Percentiles rank a stretch among this genome's conserved stretches.
These are phyloP conservation scores for Poa annua DNA, from an alignment of 176 grass and related monocot genomes.

Conservation along the genomic window DNA sequence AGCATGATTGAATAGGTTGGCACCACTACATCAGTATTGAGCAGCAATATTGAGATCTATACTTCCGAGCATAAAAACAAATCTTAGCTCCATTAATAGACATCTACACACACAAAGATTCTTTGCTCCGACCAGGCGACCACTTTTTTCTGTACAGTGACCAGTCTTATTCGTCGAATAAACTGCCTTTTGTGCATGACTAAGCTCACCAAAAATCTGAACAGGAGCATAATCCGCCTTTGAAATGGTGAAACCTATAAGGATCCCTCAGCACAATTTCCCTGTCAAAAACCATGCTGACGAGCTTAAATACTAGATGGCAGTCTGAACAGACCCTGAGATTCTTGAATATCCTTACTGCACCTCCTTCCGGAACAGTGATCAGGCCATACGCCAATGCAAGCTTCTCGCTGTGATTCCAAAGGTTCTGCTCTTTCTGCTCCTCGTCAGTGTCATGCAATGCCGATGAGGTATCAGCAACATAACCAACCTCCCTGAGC, in stretches of 20 bases:
- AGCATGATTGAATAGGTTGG: background rate
- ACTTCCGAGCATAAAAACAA: background rate
- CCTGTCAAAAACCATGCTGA: slow-evolving; percentile 55
- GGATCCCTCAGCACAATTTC: slow-evolving; percentile 81
- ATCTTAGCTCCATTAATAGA: background rate
- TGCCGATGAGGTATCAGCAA: slow-evolving; percentile 68
- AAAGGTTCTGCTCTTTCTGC: slow-evolving; percentile 86
- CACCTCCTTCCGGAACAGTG: slow-evolving; percentile 51
- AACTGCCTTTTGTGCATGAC: background rate
- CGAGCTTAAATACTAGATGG: slow-evolving; percentile 90
- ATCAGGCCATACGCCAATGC: slow-evolving; percentile 73
- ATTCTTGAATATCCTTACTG: slow-evolving; percentile 85
- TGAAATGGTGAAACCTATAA: slow-evolving; percentile 89
- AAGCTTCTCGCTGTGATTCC: slow-evolving; percentile 90
- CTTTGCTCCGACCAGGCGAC: background rate
- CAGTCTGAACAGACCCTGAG: slow-evolving; percentile 85
- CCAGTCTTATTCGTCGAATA: background rate
- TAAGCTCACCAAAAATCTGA: slow-evolving; percentile 79
- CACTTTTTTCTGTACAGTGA: slow-evolving; percentile 12
- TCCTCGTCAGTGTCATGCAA: slow-evolving; percentile 90
- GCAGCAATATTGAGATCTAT: background rate
- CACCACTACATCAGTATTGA: background rate
- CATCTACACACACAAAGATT: background rate
- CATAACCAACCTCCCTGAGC: slow-evolving; percentile 68
- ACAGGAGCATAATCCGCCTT: slow-evolving; percentile 71